A percentile compares a stretch with the other conserved stretches of the same genome.
phyloP scores from a whole-genome alignment of 805 yeast genomes.

The Starmerella scarabaei region DNA sequence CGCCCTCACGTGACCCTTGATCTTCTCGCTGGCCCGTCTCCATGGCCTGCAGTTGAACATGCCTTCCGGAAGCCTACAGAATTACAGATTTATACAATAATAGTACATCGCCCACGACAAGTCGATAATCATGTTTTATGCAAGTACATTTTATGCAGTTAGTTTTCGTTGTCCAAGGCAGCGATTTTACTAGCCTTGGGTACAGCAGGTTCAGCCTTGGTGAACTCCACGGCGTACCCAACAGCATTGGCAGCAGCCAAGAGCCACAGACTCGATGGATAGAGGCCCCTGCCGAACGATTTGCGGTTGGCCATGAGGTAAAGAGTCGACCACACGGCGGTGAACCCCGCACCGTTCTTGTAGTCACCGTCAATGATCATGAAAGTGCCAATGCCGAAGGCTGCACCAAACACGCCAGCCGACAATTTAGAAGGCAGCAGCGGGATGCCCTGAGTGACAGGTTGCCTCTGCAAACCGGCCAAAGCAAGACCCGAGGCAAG shows the following conservation, averaged over 20 bases:
- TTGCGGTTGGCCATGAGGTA: constrained; percentile 20
- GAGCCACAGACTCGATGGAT: constrained; percentile 9
- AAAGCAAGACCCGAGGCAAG: constrained; percentile 17
- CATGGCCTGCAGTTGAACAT: too few relatives aligned
- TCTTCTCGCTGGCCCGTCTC: too few relatives aligned
- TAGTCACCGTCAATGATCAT: constrained; percentile 24
- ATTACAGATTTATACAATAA: too few relatives aligned
- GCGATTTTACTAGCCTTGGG: constrained; percentile 6
- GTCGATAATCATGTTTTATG: too few relatives aligned
- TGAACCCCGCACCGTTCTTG: constrained; percentile 23
- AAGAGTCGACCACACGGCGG: constrained; percentile 22
- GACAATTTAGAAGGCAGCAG: constrained; percentile 17
- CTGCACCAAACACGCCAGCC: constrained; percentile 21
- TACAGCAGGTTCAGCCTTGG: constrained; percentile 15
- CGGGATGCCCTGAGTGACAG: constrained; percentile 8
- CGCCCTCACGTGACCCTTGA: too few relatives aligned
- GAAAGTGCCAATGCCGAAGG: constrained; percentile 21
- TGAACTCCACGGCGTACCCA: constrained; percentile 19
- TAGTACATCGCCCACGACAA: too few relatives aligned
- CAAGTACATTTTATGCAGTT: too few relatives aligned
- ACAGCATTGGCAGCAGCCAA: constrained; percentile 16
- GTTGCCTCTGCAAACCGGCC: constrained; percentile 16
- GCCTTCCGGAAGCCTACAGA: too few relatives aligned
- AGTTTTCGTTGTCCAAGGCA: neutral
- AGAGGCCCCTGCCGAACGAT: constrained; percentile 11